Conservation (phyloP, 768 basidiomycete genomes). For the Agaricus blazei region DNA sequence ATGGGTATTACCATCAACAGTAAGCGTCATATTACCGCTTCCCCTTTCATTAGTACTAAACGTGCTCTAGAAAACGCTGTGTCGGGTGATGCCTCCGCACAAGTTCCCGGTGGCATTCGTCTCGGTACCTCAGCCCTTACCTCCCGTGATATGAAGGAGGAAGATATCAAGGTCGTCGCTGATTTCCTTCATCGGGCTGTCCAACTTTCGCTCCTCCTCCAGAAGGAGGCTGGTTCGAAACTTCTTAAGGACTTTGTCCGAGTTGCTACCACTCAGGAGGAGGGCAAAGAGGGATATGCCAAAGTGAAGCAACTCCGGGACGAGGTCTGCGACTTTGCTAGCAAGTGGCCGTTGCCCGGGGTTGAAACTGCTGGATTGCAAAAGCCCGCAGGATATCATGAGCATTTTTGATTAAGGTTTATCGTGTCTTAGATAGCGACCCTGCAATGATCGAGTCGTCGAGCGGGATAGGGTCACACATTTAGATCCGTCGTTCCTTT, state of each 20-base stretch:
- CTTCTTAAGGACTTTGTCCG: constrained; percentile 94
- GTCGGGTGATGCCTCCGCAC: constrained; percentile 92
- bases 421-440: neutral
- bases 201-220: constrained; percentile 82
- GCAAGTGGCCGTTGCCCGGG: constrained; percentile 91
- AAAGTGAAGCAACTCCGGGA: constrained; percentile 68
- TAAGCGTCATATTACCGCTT: constrained; percentile 29
- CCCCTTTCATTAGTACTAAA: neutral
- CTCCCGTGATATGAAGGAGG: constrained; percentile 88
- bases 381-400: constrained; percentile 62
- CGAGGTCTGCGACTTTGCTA: constrained; percentile 82
- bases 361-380: constrained; percentile 45
- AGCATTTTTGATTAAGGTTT: constrained; percentile 28
- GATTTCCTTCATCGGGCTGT: constrained; percentile 92
- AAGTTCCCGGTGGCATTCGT: constrained; percentile 95
- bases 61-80: constrained; percentile 82
- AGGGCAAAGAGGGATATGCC: constrained; percentile 66
- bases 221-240: constrained; percentile 94
- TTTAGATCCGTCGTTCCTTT: neutral
- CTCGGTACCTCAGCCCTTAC: constrained; percentile 93
- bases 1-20: constrained; percentile 97
- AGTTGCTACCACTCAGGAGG: constrained; percentile 62
- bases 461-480: neutral
- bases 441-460: neutral
- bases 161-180: constrained; percentile 82